Evolutionary conservation across 225 moss, liverwort and hornwort genomes (phyloP), one percentile per base, ranked within the genome.

Genomic region (Antitrichia curtipendula): DNA sequence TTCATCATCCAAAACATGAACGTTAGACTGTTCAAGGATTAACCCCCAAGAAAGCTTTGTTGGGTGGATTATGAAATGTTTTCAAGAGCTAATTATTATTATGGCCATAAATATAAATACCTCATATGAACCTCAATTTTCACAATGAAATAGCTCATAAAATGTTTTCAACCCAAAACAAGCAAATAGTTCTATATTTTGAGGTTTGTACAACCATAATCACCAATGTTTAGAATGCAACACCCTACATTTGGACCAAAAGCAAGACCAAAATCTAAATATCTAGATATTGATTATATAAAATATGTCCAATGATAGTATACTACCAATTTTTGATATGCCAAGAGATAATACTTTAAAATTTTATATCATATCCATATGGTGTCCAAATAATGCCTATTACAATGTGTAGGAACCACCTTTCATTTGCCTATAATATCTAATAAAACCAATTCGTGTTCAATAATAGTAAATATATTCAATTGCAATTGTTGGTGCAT

Each of bases 131-230:
- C 8, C 2, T 34, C 0, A 52, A 0, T 10, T 34, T 74, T 34
- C 8, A 34, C 12, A 32, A 4, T 32, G 8, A 8, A 50, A 34
- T 50, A 50, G 21, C 4, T 75, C 4, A 50, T 32, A 29, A 9
- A 43, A 28, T 71, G 45, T 6, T 5, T 43, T 9, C 0, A 9
- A 3, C 0, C 2, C 4, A 3, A 47, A 73, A 73, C 0, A 20
- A 31, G 4, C 10, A 74, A 74, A 49, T 20, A 31, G 31, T 28
- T 70, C 9, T 27, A 27, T 41, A 27, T 3, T 43, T n/a, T 31
- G 4, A 8, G 4, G 31, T 49, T 0, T 12, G 5, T 74, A 12
- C 28, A 47, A 31, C 20, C 4, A 20, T 20, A 29, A 49, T 47
- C 12, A 32, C 20, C 1, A 21, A 5, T 21, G 22, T 36, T 3